Evolutionary conservation across 108 stramenopile genomes (phyloP), one percentile per base, ranked within the genome.

Genomic region (Fragilariopsis cylindrus): DNA sequence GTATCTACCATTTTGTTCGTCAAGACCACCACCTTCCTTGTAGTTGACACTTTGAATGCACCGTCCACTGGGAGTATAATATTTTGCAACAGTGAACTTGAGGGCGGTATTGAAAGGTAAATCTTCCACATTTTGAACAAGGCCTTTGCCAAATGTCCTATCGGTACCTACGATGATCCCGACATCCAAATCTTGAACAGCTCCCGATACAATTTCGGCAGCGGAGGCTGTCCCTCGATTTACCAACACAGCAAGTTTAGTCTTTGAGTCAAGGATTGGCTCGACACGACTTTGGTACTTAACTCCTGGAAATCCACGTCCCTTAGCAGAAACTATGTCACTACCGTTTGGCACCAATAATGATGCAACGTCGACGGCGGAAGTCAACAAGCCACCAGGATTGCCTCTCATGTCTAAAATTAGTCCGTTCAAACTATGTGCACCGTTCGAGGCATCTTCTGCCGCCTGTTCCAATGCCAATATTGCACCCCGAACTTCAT

Each of bases 61-160:
- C 44, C 96, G 82, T 18, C 98, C 98, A 73, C 83, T 85, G n/a
- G 98, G 98, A 0, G 98, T 98, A 85, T 97, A 98, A 77, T 98
- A 98, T 74, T 97, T 96, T 47, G 97, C 98, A 6, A 98, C 96
- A 15, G 98, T 98, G 76, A 92, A 97, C 76, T 98, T 98, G 40
- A 98, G 81, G 3, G 97, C 96, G 48, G 87, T 91, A 60, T 90
- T 87, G 66, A 91, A 95, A 1, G 94, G 94, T 8, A 96, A 69
- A 40, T 87, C 85, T 69, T 94, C 94, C 4, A 98, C 96, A 81
- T 97, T 97, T 77, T 98, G 98, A n/a, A 98, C 97, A n/a, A 98
- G 76, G 3, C 98, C 98, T 80, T 98, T 98, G 41, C 98, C 97
- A 80, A 87, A 98, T n/a, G 96, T 98, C 16, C 96, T 68, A 53